Evolutionary conservation across 768 basidiomycete genomes (phyloP).

Genomic region (Suillus paluster): DNA sequence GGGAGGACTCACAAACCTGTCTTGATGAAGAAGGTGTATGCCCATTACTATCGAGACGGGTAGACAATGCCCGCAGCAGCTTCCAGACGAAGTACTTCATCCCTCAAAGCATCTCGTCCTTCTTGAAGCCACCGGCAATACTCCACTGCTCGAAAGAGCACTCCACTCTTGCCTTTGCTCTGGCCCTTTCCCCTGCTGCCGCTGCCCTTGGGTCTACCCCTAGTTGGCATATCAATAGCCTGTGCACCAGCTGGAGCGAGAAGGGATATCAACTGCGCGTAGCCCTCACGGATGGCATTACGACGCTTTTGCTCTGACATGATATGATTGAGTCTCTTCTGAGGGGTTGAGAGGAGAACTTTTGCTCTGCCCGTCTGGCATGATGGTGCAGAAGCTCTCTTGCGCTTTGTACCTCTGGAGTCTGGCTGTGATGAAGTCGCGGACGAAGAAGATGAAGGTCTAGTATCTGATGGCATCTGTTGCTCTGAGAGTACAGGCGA

Average conservation of each 20-base stretch:
- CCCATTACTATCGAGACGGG: neutral
- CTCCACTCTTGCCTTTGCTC: conserved; percentile 88
- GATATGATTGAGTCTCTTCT: conserved; percentile 92
- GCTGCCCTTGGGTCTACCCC: conserved; percentile 82
- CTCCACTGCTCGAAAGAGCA: conserved; percentile 84
- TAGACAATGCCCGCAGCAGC: conserved; percentile 58
- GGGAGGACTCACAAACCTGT: neutral
- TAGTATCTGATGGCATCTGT: neutral
- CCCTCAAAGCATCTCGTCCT: conserved; percentile 68
- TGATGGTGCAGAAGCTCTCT: conserved; percentile 23
- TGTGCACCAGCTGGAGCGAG: conserved; percentile 81
- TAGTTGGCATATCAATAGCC: conserved; percentile 72
- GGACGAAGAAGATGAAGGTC: conserved; percentile 12
- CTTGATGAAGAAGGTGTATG: neutral
- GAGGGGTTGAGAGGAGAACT: conserved; percentile 76
- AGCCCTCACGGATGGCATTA: conserved; percentile 90
- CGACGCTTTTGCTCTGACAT: conserved; percentile 94
- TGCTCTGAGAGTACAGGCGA: conserved; percentile 7
- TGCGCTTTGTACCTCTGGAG: conserved; percentile 24
- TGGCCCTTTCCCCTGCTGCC: conserved; percentile 65
- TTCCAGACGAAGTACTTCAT: conserved; percentile 73
- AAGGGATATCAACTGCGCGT: conserved; percentile 81
- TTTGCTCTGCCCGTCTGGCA: conserved; percentile 49
- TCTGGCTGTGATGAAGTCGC: conserved; percentile 9
- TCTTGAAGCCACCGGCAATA: conserved; percentile 89